A percentile compares a stretch with the other conserved stretches of the same genome.
Conservation (phyloP, 176 grass and related monocot genomes). For the Musa schizocarpa region DNA sequence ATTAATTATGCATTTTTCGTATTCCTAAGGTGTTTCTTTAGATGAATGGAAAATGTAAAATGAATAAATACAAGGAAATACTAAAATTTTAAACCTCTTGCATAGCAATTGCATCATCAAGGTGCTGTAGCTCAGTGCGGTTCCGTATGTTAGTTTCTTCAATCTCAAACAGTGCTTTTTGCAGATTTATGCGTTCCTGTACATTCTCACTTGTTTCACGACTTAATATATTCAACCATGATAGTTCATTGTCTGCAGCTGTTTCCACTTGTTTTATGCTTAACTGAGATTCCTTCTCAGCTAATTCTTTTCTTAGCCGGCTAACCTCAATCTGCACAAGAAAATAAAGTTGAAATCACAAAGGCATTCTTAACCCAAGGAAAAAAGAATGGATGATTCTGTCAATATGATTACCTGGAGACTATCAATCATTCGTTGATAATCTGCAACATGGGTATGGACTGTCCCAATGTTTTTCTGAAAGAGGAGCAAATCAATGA, state of each 20-base stretch:
- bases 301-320: conserved; percentile 72
- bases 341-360: conserved; percentile 14
- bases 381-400: background rate
- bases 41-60: background rate
- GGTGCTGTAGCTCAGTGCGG: conserved; percentile 77
- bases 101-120: conserved; percentile 77
- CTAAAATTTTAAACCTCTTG: conserved; percentile 48
- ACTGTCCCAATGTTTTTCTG: conserved; percentile 92
- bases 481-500: conserved; percentile 11
- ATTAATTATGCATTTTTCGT: too few species aligned
- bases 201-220: conserved; percentile 92
- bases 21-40: too few species aligned
- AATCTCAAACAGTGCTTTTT: conserved; percentile 95
- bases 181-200: conserved; percentile 96
- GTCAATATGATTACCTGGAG: conserved; percentile 60
- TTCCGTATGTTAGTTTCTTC: conserved; percentile 96
- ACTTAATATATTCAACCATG: conserved; percentile 91
- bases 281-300: conserved; percentile 87
- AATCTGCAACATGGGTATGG: conserved; percentile 94
- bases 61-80: background rate
- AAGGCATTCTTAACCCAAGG: conserved; percentile 7
- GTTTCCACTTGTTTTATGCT: conserved; percentile 75
- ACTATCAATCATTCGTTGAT: conserved; percentile 80
- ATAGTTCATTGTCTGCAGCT: conserved; percentile 69
- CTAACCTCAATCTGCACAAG: conserved; percentile 77